These are phyloP conservation scores for Xylaria digitata DNA, from an alignment of 2,329 filamentous ascomycete species.

Conservation along the genomic window DNA sequence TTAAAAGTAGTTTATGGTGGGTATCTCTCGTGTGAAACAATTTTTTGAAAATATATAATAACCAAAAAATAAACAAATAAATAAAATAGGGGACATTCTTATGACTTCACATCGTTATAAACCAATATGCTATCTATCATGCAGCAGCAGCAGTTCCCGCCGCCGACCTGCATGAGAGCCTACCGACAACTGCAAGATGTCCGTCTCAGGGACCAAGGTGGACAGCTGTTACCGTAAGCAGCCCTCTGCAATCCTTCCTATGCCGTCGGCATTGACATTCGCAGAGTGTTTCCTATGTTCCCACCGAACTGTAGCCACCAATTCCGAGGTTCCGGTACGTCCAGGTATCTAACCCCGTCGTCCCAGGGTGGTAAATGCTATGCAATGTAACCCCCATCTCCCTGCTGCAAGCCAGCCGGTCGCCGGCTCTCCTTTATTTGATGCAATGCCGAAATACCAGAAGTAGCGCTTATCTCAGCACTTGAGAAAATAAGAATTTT, in stretches of 20 bases:
- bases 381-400: constrained; percentile 31
- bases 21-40: constrained; percentile 3
- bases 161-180: constrained; percentile 6
- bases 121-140: not conserved
- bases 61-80: not conserved
- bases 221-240: constrained; percentile 10
- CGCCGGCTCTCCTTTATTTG: constrained; percentile 10
- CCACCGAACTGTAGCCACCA: not conserved
- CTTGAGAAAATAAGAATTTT: not conserved
- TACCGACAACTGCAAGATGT: not conserved
- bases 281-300: constrained; percentile 26
- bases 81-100: not conserved
- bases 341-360: constrained; percentile 5
- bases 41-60: not conserved
- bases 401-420: constrained; percentile 22
- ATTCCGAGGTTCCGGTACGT: constrained; percentile 30
- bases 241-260: constrained; percentile 13
- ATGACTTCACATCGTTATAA: not conserved
- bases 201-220: not conserved
- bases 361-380: constrained; percentile 7
- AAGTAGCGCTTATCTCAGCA: constrained; percentile 24
- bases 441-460: constrained; percentile 5
- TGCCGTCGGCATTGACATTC: constrained; percentile 29
- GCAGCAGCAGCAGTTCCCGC: constrained; percentile 1
- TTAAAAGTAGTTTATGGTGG: constrained; percentile 1